phyloP scores from a whole-genome alignment of 2,329 filamentous ascomycete species.

The Xylariaceae sp. region DNA sequence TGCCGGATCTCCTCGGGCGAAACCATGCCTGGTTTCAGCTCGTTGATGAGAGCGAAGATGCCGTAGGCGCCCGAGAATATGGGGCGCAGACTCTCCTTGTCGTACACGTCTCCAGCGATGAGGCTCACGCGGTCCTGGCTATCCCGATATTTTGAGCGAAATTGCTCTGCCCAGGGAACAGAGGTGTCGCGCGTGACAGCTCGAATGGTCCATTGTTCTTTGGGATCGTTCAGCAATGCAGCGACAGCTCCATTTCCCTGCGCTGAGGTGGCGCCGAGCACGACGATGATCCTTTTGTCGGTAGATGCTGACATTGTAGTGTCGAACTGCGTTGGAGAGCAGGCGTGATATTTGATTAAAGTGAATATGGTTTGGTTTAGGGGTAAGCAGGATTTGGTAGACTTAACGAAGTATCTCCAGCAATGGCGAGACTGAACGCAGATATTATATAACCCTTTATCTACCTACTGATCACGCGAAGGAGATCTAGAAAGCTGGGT shows the following conservation, averaged over 20 bases:
- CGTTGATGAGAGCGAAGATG: conserved; percentile 5
- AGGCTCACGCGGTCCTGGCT: conserved; percentile 6
- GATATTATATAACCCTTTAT: too few relatives aligned
- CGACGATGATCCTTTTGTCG: conserved; percentile 6
- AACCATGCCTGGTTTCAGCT: conserved; percentile 2
- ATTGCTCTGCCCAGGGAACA: conserved; percentile 7
- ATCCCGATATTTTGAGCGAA: conserved; percentile 2
- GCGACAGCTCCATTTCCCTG: conserved; percentile 7
- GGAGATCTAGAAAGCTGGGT: background rate
- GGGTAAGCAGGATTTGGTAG: background rate
- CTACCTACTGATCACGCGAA: background rate
- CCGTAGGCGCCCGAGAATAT: conserved; percentile 9
- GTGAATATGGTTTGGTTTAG: background rate
- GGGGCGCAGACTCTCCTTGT: conserved; percentile 3
- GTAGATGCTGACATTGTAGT: conserved; percentile 4
- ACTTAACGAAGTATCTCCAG: background rate
- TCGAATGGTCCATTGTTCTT: conserved; percentile 4
- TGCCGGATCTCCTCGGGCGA: conserved; percentile 6
- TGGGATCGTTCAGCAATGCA: conserved; percentile 4
- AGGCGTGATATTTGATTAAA: background rate
- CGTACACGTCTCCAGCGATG: conserved; percentile 6
- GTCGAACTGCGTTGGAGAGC: background rate
- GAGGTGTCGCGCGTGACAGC: conserved; percentile 8
- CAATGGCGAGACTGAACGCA: too few relatives aligned
- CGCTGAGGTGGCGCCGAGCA: conserved; percentile 6